Percentiles rank a stretch among this genome's conserved stretches.
These are phyloP conservation scores for Pichia ethanolica DNA, from an alignment of 805 yeast genomes.

Conservation along the genomic window DNA sequence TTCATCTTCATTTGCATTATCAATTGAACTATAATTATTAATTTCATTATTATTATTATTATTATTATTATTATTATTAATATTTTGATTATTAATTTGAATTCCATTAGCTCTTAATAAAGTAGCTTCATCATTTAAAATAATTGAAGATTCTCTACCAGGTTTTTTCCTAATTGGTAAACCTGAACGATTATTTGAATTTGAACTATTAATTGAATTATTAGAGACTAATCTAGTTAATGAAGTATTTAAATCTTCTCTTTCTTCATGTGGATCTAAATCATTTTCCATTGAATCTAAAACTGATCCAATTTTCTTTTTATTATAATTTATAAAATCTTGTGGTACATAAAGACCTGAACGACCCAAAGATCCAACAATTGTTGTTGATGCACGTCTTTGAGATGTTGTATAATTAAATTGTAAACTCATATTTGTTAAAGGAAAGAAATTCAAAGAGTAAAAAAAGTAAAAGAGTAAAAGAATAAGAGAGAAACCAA, in stretches of 20 bases:
- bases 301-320: conserved; percentile 18
- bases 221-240: too few relatives aligned
- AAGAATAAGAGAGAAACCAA: background rate
- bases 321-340: conserved; percentile 33
- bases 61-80: conserved; percentile 8
- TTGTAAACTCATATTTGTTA: conserved; percentile 20
- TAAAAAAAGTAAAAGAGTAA: background rate
- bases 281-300: conserved; percentile 16
- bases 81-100: conserved; percentile 17
- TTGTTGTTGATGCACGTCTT: conserved; percentile 42
- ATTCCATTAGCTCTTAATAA: conserved; percentile 22
- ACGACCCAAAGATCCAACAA: conserved; percentile 45
- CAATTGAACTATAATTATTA: background rate
- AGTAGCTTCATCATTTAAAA: conserved; percentile 24
- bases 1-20: conserved; percentile 16
- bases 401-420: conserved; percentile 39
- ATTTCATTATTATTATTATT: conserved; percentile 2
- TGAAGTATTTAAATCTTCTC: background rate
- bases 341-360: conserved; percentile 45
- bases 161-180: background rate
- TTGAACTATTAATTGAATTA: too few relatives aligned
- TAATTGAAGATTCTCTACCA: conserved; percentile 2
- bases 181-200: background rate
- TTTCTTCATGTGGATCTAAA: conserved; percentile 10
- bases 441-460: background rate